Conservation (phyloP, 1,284 basidiomycete genomes). For the Baeospora myosura region DNA sequence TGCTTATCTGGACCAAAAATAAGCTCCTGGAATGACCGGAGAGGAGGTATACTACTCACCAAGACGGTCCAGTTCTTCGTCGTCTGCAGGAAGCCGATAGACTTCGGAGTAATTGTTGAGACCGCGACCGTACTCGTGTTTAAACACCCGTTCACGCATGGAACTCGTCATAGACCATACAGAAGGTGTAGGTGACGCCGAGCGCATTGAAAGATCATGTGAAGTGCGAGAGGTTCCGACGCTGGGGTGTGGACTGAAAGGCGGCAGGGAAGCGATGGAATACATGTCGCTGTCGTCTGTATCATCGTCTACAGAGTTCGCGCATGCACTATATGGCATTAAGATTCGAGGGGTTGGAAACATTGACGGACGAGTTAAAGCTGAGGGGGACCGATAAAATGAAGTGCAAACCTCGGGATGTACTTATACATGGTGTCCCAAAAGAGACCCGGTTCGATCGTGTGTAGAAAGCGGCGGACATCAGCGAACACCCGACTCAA, state of each 20-base stretch:
- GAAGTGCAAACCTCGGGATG: slow-evolving; percentile 4
- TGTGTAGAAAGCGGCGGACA: slow-evolving; percentile 12
- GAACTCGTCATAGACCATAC: slow-evolving; percentile 62
- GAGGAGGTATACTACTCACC: slow-evolving; percentile 33
- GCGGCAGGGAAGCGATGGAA: slow-evolving; percentile 31
- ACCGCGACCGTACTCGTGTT: slow-evolving; percentile 58
- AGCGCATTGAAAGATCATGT: slow-evolving; percentile 44
- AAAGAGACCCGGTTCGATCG: slow-evolving; percentile 12
- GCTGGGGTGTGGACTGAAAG: slow-evolving; percentile 30
- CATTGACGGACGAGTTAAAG: slow-evolving; percentile 7
- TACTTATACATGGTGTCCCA: not conserved
- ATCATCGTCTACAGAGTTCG: slow-evolving; percentile 25
- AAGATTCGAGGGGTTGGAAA: slow-evolving; percentile 15
- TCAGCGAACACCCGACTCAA: slow-evolving; percentile 9
- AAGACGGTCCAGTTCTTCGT: slow-evolving; percentile 63
- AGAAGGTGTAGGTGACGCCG: slow-evolving; percentile 59
- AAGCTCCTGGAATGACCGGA: not conserved
- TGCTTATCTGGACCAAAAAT: slow-evolving; percentile 46
- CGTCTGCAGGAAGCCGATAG: slow-evolving; percentile 68
- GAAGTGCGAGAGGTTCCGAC: slow-evolving; percentile 42
- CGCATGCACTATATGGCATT: slow-evolving; percentile 8
- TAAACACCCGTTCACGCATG: slow-evolving; percentile 48
- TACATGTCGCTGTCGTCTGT: slow-evolving; percentile 27
- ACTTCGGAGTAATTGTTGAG: slow-evolving; percentile 74
- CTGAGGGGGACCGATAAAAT: slow-evolving; percentile 8